Evolutionary conservation across 371 early-diverging fungal genomes (phyloP), one percentile per base, ranked within the genome.

Genomic region (Basidiobolus meristosporus): DNA sequence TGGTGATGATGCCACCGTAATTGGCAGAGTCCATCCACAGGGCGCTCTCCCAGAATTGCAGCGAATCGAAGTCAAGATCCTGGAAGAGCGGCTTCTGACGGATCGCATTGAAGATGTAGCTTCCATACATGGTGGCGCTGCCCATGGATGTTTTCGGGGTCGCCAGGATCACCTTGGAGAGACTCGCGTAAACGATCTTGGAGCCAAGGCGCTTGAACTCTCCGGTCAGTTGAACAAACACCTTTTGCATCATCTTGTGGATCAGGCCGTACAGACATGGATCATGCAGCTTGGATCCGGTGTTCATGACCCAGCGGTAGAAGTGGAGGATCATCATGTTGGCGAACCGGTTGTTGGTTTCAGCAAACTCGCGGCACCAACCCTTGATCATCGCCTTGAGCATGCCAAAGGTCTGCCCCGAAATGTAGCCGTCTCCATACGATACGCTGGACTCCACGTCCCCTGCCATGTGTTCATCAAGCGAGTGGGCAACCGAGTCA

Each of bases 11-110:
- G 3, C 93, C 90, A 17, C 84, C 90, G 56, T 69, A 85, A 53
- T 96, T 96, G 49, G 68, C 68, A 35, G 69, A 62, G 50, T 93
- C 90, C 85, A 90, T 82, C 95, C 95, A 96, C 14, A 88, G 38
- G 38, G 90, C 40, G n/a, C 74, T 63, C 30, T 73, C 65, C 87
- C 89, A 93, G 44, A 71, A 78, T 41, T 66, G 47, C 17, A 56
- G 54, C 0, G 73, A 64, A 2, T 62, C 50, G 41, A 91, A 39
- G 36, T 70, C 68, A n/a, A 78, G 49, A 7, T 72, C 59, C 43
- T 72, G 73, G 56, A 90, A 87, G 9, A 86, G 48, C 3, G 74
- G 79, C 48, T 82, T 77, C 38, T 57, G 59, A 17, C 57, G 54
- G 15, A 91, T 63, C 1, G 78, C 65, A 20, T 75, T 63, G 29